Evolutionary conservation across 2,329 filamentous ascomycete species (phyloP).

Genomic region (Fusarium sacchari): DNA sequence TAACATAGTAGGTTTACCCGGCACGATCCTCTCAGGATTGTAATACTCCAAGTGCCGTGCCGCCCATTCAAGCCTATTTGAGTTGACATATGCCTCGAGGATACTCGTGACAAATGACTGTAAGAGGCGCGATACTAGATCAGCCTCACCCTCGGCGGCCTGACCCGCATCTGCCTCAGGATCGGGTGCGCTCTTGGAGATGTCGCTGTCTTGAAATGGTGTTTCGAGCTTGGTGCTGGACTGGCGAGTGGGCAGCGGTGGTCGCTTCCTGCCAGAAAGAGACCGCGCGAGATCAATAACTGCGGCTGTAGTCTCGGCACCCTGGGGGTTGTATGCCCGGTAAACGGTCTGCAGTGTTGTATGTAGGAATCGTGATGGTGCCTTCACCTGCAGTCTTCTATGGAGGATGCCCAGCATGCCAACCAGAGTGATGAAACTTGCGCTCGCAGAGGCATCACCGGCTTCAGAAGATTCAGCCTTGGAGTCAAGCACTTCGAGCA

Average conservation of each 20-base stretch:
- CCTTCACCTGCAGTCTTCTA: constrained; percentile 78
- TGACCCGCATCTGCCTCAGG: constrained; percentile 61
- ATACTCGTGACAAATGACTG: constrained; percentile 83
- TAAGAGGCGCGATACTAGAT: constrained; percentile 71
- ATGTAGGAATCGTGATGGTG: constrained; percentile 81
- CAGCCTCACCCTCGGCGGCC: constrained; percentile 64
- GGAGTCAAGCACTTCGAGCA: constrained; percentile 75
- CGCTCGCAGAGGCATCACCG: constrained; percentile 47
- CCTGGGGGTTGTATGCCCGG: constrained; percentile 70
- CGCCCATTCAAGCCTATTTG: constrained; percentile 69
- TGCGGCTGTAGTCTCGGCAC: constrained; percentile 74
- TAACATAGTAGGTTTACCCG: constrained; percentile 68
- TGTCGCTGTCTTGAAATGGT: constrained; percentile 64
- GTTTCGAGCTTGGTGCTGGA: constrained; percentile 67
- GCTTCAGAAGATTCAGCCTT: constrained; percentile 54
- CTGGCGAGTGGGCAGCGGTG: constrained; percentile 67
- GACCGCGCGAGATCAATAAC: constrained; percentile 77
- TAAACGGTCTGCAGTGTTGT: constrained; percentile 79
- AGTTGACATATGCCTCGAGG: constrained; percentile 76
- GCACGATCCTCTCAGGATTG: constrained; percentile 70
- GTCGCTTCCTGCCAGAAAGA: constrained; percentile 73
- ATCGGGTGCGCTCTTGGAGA: constrained; percentile 67
- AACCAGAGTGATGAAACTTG: constrained; percentile 74
- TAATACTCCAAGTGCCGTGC: constrained; percentile 74
- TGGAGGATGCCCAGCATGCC: constrained; percentile 79